These are phyloP conservation scores for Vitis hybrid DNA, from an alignment of 177 flowering plant species.

Conservation along the genomic window DNA sequence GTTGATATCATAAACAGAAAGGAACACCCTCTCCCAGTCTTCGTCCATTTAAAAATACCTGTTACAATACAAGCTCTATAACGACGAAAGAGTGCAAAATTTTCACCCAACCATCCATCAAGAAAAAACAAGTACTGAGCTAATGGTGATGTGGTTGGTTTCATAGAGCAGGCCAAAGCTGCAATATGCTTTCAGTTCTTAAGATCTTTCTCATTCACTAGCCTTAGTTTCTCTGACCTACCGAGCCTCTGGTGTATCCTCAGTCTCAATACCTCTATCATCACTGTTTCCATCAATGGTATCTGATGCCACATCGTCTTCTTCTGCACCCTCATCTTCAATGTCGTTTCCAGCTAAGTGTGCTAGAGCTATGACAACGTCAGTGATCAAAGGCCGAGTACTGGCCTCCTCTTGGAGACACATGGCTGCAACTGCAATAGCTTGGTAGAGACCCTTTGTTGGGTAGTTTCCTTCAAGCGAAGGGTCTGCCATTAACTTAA, in stretches of 20 bases:
- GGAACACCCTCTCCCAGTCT: too few relatives aligned
- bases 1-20: too few relatives aligned
- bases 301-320: neutral
- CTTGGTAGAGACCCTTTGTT: conserved; percentile 66
- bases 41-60: too few relatives aligned
- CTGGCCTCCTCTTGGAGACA: conserved; percentile 81
- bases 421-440: conserved; percentile 90
- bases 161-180: too few relatives aligned
- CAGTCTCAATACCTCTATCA: conserved; percentile 5
- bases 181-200: too few relatives aligned
- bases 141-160: too few relatives aligned
- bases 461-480: conserved; percentile 61
- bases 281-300: conserved; percentile 6
- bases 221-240: neutral
- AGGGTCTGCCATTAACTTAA: conserved; percentile 74
- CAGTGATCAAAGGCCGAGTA: conserved; percentile 73
- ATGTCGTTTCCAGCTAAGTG: conserved; percentile 29
- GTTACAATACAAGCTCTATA: too few relatives aligned
- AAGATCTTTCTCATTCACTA: neutral
- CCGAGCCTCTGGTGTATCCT: neutral
- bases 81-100: too few relatives aligned
- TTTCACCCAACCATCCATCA: too few relatives aligned
- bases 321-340: conserved; percentile 1
- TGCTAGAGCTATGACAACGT: conserved; percentile 78
- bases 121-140: too few relatives aligned